Conservation (phyloP, 1,284 basidiomycete species). For the Pulveroboletus sp. region DNA sequence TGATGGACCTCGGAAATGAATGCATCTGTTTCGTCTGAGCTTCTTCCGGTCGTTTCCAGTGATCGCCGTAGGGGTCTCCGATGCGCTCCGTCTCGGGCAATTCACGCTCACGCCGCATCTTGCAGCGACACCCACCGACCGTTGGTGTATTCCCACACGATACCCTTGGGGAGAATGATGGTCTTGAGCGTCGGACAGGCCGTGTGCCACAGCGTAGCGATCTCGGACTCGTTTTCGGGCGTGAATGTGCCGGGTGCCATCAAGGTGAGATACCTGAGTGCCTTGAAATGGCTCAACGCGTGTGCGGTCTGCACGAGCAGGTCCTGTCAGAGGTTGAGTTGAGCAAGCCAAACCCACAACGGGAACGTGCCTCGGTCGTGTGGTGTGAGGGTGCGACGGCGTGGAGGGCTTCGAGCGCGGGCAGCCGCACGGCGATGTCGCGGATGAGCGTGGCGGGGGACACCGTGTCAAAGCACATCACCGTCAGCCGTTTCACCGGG, state of each 20-base stretch:
- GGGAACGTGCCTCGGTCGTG: slow-evolving; percentile 38
- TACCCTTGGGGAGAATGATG: slow-evolving; percentile 42
- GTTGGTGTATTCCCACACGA: slow-evolving; percentile 37
- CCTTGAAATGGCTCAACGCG: slow-evolving; percentile 30
- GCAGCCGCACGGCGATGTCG: slow-evolving; percentile 44
- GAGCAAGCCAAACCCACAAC: background rate
- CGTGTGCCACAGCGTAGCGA: slow-evolving; percentile 36
- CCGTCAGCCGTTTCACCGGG: slow-evolving; percentile 47
- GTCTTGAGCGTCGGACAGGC: slow-evolving; percentile 42
- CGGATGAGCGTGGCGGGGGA: slow-evolving; percentile 41
- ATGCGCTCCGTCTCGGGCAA: too few species aligned
- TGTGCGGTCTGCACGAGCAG: slow-evolving; percentile 28
- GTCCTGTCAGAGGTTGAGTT: slow-evolving; percentile 21
- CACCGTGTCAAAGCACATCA: slow-evolving; percentile 52
- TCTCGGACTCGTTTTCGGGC: slow-evolving; percentile 32
- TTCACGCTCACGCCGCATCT: slow-evolving; percentile 13
- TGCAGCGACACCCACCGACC: slow-evolving; percentile 24
- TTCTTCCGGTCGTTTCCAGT: too few species aligned
- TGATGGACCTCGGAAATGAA: too few species aligned
- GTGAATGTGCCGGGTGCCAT: slow-evolving; percentile 32
- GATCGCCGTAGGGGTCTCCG: too few species aligned
- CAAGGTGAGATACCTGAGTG: slow-evolving; percentile 40
- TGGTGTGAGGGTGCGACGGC: slow-evolving; percentile 48
- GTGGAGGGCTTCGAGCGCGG: slow-evolving; percentile 52
- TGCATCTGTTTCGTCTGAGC: too few species aligned